Evolutionary conservation across 495 filamentous ascomycete genomes (phyloP).

Genomic region (Neohortaea acidophila): DNA sequence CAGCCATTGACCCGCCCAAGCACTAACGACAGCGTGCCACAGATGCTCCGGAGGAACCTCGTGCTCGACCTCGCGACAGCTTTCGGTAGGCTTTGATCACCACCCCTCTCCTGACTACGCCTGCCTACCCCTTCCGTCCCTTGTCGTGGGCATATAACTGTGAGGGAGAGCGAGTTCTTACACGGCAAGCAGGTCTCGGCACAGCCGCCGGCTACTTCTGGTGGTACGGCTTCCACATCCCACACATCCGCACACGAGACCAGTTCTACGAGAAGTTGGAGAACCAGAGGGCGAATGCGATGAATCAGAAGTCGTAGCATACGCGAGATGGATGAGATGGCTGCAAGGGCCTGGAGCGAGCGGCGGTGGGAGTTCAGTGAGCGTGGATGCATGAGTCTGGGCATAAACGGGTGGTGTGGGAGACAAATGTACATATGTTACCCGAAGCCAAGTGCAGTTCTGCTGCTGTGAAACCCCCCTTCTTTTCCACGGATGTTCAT

Average conservation of each 20-base stretch:
- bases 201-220: conserved; percentile 56
- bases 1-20: conserved; percentile 8
- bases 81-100: conserved; percentile 39
- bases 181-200: conserved; percentile 40
- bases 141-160: neutral
- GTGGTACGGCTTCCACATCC: conserved; percentile 80
- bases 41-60: conserved; percentile 60
- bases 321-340: no score
- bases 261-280: conserved; percentile 62
- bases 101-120: neutral
- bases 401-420: no score
- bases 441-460: no score
- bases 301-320: conserved; percentile 27
- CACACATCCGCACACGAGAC: conserved; percentile 60
- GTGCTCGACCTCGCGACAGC: conserved; percentile 68
- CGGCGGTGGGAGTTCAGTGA: no score
- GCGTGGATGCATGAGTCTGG: no score
- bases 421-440: no score
- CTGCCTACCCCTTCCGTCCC: neutral
- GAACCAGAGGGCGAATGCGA: conserved; percentile 40
- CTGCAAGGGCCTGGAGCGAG: no score
- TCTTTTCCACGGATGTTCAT: no score
- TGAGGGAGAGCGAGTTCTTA: conserved; percentile 4
- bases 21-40: conserved; percentile 22
- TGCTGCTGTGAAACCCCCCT: no score